Evolutionary conservation across 208 protist genomes (phyloP).

Genomic region (Trypanosoma cruzi): DNA sequence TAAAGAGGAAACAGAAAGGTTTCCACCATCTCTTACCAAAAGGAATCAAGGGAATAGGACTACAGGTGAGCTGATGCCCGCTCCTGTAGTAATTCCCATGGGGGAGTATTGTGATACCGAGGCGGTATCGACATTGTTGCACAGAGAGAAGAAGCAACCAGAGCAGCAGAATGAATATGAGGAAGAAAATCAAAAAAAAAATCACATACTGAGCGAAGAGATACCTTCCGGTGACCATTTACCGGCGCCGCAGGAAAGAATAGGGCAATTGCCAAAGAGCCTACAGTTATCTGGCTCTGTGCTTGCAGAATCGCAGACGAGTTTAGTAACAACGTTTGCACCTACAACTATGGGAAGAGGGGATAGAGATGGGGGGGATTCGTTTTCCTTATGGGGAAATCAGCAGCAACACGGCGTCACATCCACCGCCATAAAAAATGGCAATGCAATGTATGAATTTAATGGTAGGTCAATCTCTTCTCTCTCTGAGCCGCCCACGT

Average conservation of each 20-base stretch:
- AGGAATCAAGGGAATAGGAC: background rate
- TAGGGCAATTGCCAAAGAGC: background rate
- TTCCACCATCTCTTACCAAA: background rate
- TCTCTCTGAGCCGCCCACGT: background rate
- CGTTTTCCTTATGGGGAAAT: background rate
- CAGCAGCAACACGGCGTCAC: background rate
- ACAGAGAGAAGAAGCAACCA: background rate
- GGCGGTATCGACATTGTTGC: constrained; percentile 1
- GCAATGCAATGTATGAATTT: too few species aligned
- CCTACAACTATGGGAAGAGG: background rate
- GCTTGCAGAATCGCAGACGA: background rate
- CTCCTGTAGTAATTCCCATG: background rate
- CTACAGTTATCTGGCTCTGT: background rate
- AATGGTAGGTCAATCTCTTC: background rate
- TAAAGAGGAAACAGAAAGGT: background rate
- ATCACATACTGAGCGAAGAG: background rate
- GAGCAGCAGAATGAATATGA: background rate
- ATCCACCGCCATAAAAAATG: too few species aligned
- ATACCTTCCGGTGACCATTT: background rate
- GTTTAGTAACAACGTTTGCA: background rate
- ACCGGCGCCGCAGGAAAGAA: background rate
- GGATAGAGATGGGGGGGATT: background rate
- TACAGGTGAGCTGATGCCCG: background rate
- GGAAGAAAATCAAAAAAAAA: background rate
- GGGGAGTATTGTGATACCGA: background rate